These are phyloP conservation scores for Hyphopichia fennica DNA, from an alignment of 1,139 yeast genomes.

Conservation along the genomic window DNA sequence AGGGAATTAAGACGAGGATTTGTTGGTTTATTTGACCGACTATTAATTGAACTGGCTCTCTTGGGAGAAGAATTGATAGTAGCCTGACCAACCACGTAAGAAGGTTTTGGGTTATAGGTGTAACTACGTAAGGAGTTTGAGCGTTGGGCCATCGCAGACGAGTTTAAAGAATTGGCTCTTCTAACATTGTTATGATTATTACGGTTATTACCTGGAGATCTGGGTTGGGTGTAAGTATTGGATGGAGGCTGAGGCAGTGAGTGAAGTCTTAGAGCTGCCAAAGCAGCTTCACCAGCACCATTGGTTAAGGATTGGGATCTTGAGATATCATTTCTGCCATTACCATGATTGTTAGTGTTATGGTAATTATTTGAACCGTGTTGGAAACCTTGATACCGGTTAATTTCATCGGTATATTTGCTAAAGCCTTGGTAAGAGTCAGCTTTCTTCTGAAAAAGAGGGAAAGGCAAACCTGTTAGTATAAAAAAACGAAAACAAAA, in stretches of 20 bases:
- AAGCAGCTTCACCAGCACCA: conserved; percentile 45
- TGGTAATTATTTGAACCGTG: not conserved
- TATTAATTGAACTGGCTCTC: conserved; percentile 2
- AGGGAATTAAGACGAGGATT: conserved; percentile 6
- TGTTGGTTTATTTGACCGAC: not conserved
- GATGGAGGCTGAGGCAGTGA: conserved; percentile 11
- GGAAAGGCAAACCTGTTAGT: not conserved
- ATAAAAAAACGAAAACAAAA: not conserved
- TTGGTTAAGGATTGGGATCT: conserved; percentile 24
- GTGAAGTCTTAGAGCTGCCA: conserved; percentile 43
- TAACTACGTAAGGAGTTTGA: conserved; percentile 36
- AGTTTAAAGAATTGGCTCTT: conserved; percentile 14
- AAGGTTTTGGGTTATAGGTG: conserved; percentile 42
- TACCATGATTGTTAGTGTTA: not conserved
- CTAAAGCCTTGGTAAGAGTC: conserved; percentile 36
- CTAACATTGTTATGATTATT: not conserved
- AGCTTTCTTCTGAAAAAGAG: conserved; percentile 8
- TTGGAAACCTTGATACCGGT: conserved; percentile 16
- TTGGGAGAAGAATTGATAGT: not conserved
- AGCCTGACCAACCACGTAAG: conserved; percentile 35
- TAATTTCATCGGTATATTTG: conserved; percentile 35
- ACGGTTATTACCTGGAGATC: not conserved
- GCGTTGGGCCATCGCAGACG: conserved; percentile 14
- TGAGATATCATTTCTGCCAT: not conserved
- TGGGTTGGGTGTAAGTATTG: conserved; percentile 9